Percentiles rank a stretch among this genome's conserved stretches.
These are phyloP conservation scores for Suhomyces terraborum DNA, from an alignment of 1,139 yeast species.

Conservation along the genomic window DNA sequence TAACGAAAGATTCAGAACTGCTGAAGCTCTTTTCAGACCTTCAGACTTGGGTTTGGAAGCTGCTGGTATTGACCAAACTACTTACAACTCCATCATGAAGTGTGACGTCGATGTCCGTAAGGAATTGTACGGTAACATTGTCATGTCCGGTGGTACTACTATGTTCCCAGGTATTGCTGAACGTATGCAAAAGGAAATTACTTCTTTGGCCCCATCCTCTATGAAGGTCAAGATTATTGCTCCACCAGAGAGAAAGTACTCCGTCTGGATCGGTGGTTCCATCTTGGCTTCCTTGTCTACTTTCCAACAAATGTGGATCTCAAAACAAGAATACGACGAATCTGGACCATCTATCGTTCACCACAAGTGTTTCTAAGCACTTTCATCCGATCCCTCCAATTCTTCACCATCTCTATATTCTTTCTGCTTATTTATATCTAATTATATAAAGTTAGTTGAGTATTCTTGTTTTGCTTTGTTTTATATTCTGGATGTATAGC, in stretches of 20 bases:
- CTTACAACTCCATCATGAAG: slow-evolving; percentile 98
- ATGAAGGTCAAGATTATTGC: slow-evolving; percentile 99
- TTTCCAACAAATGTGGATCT: slow-evolving; percentile 99
- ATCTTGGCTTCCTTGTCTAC: slow-evolving; percentile 97
- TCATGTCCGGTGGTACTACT: slow-evolving; percentile 99
- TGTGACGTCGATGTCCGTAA: slow-evolving; percentile 99
- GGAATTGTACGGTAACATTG: slow-evolving; percentile 98
- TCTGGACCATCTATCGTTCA: slow-evolving; percentile 99
- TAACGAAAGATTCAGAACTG: slow-evolving; percentile 99
- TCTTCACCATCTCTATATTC: slow-evolving; percentile 12
- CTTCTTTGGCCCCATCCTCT: slow-evolving; percentile 98
- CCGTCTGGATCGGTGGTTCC: slow-evolving; percentile 99
- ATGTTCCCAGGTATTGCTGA: slow-evolving; percentile 99
- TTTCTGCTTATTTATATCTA: slow-evolving; percentile 12
- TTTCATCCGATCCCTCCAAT: slow-evolving; percentile 12
- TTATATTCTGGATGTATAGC: slow-evolving; percentile 10
- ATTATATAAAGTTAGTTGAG: slow-evolving; percentile 13
- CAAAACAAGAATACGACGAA: slow-evolving; percentile 99
- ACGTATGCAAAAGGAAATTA: slow-evolving; percentile 99
- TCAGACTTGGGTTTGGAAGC: slow-evolving; percentile 96
- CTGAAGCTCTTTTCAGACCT: slow-evolving; percentile 99
- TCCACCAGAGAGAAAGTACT: slow-evolving; percentile 99
- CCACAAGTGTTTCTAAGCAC: slow-evolving; percentile 96
- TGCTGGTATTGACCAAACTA: slow-evolving; percentile 99
- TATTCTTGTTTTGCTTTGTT: slow-evolving; percentile 13